Base-by-base conservation (phyloP, 306 rosid species). In the Vigna hirtella region DNA sequence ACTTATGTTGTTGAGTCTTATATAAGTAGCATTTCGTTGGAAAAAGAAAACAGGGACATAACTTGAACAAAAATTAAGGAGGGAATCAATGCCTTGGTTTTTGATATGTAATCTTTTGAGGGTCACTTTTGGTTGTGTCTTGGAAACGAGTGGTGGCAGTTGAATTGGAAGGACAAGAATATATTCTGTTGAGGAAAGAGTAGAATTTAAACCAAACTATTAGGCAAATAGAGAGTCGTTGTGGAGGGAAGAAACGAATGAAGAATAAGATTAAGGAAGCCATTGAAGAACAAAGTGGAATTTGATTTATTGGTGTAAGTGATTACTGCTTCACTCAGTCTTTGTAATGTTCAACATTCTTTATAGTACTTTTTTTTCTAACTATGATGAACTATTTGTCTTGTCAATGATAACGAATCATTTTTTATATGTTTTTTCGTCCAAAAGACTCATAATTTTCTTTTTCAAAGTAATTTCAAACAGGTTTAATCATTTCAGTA, bases 91-190 rank as follows among this genome's bases (percentile, higher is more conserved):
- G 9, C 78, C 76, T 82, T 65, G 40, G 73, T 2, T 64, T 55
- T 57, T 45, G 57, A 81, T 30, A 75, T 65, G 61, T 45, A 36
- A 64, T 64, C 66, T 78, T 81, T 77, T 64, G 57, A 64, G 75
- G 85, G 58, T 66, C 43, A 45, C 61, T 70, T 83, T 52, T 49
- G 63, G 66, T 67, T 79, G 66, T 10, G 22, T 18, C 43, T 59
- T 13, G 70, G 79, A 63, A 87, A 85, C 17, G 83, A 81, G 66
- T 78, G 91, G 88, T 74, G 70, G 72, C 8, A 56, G 78, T 24
- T 76, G 82, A 81, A 73, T 69, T 34, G 63, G 57, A 77, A 83
- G 85, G 88, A 71, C 64, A 79, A 81, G 91, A 85, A 89, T 87
- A 87, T 77, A 87, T 89, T 85, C 87, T 48, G 69, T 67, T 42